These are phyloP conservation scores for Croton laevigatus DNA, from an alignment of 441 rosid species.

Conservation along the genomic window DNA sequence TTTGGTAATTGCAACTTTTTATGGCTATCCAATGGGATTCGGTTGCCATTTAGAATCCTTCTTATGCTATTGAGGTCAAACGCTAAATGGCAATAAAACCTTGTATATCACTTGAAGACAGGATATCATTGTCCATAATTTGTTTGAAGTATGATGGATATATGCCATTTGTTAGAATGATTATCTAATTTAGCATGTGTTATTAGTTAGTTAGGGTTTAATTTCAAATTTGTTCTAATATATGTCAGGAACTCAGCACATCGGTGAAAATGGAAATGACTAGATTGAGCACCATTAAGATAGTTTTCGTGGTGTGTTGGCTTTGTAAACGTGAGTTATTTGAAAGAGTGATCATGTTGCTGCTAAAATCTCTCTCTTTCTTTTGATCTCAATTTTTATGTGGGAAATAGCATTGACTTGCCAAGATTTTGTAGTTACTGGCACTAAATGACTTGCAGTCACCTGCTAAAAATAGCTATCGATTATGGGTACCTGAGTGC, in stretches of 20 bases:
- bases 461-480: not conserved
- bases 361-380: not conserved
- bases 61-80: conserved; percentile 4
- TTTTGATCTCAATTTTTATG: not conserved
- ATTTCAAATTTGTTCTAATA: not conserved
- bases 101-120: not conserved
- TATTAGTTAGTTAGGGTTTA: not conserved
- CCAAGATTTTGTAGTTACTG: not conserved
- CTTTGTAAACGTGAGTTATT: not conserved
- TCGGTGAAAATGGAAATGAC: not conserved
- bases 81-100: conserved; percentile 1
- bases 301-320: not conserved
- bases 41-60: conserved; percentile 1
- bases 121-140: not conserved
- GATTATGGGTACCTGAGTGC: not conserved
- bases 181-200: not conserved
- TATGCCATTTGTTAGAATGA: not conserved
- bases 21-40: not conserved
- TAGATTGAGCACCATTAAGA: not conserved
- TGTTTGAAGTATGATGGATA: not conserved
- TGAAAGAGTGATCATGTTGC: not conserved
- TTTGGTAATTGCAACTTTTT: not conserved
- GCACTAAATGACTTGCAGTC: no score
- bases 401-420: not conserved
- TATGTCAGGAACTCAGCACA: not conserved